Evolutionary conservation across 2,329 filamentous ascomycete genomes (phyloP), one percentile per base, ranked within the genome.

Genomic region (Zymoseptoria ardabiliae): DNA sequence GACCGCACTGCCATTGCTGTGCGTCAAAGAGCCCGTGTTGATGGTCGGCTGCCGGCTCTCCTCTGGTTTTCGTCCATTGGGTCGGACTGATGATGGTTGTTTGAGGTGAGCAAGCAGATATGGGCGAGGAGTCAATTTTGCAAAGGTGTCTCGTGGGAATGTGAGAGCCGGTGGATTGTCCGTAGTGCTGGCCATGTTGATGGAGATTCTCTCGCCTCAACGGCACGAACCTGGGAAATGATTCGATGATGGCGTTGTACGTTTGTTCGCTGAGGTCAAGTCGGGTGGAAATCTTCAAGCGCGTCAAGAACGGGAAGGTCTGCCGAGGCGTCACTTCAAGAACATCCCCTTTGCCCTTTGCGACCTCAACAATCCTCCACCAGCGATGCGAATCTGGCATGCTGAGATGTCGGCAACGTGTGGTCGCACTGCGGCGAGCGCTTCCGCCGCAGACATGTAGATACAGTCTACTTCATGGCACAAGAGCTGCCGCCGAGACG

Each of bases 41-140:
- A 94, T 81, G 35, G 86, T 85, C n/a, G 89, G 85, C 21, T 80
- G 74, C 51, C 94, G 87, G 60, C 86, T 84, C 68, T 92, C 82
- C 28, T 82, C 78, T 6, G 89, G 84, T 2, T 80, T 75, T 65
- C 94, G 90, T 63, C 90, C 90, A 74, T 95, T 97, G 71, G 91
- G 90, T 69, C 94, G 89, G 51, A 84, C 79, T 1, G 88, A 81
- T 55, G 82, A 77, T 58, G 70, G 78, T 68, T 87, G 82, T 63
- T 88, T 83, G 68, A 97, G 88, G 75, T 95, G 94, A 56, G 91
- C 90, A 71, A 95, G 88, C 62, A 97, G 86, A 77, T 90, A 97
- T 8, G 91, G 88, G 66, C 91, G 87, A 4, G 94, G 92, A 41
- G 91, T 91, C 71, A 97, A 86, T 70, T 92, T 92, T 60, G 91